Percentiles rank a stretch among this genome's conserved stretches.
Evolutionary conservation across 345 rosid species (phyloP).

Genomic region (Eucalyptus virginea): DNA sequence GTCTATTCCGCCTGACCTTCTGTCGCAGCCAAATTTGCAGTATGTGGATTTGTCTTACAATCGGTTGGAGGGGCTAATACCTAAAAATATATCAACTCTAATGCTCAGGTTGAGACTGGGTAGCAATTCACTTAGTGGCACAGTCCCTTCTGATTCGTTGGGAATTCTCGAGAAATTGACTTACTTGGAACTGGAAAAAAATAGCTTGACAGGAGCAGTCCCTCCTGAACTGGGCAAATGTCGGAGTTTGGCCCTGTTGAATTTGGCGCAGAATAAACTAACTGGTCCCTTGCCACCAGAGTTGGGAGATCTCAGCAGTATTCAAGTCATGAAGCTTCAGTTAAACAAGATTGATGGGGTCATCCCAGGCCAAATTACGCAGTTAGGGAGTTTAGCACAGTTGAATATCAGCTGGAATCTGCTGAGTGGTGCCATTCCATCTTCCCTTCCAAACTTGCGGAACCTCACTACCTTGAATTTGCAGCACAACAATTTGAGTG

Average conservation of each 20-base stretch:
- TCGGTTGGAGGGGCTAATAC: slow-evolving; percentile 24
- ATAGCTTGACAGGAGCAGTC: slow-evolving; percentile 31
- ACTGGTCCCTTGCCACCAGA: slow-evolving; percentile 29
- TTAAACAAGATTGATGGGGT: slow-evolving; percentile 35
- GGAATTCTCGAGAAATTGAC: slow-evolving; percentile 12
- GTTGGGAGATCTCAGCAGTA: slow-evolving; percentile 25
- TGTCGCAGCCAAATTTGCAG: slow-evolving; percentile 12
- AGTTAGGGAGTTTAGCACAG: slow-evolving; percentile 8
- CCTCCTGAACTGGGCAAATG: slow-evolving; percentile 35
- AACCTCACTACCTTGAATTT: slow-evolving; percentile 28
- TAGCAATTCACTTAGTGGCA: slow-evolving; percentile 33
- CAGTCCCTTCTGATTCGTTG: slow-evolving; percentile 14
- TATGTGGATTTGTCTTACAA: slow-evolving; percentile 59
- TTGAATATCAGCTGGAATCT: slow-evolving; percentile 61
- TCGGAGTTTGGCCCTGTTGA: slow-evolving; percentile 36
- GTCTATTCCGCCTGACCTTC: slow-evolving; percentile 30
- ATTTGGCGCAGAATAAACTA: slow-evolving; percentile 48
- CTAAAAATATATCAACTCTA: slow-evolving; percentile 19
- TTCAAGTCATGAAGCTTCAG: slow-evolving; percentile 60
- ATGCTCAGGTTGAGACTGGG: slow-evolving; percentile 68
- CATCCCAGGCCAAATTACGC: slow-evolving; percentile 28
- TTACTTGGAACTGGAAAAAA: slow-evolving; percentile 71
- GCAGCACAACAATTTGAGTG: slow-evolving; percentile 43
- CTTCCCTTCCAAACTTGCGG: slow-evolving; percentile 27
- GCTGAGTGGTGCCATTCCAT: slow-evolving; percentile 50